Evolutionary conservation across 345 rosid genomes (phyloP), one percentile per base, ranked within the genome.

Genomic region (Dovyalis caffra): DNA sequence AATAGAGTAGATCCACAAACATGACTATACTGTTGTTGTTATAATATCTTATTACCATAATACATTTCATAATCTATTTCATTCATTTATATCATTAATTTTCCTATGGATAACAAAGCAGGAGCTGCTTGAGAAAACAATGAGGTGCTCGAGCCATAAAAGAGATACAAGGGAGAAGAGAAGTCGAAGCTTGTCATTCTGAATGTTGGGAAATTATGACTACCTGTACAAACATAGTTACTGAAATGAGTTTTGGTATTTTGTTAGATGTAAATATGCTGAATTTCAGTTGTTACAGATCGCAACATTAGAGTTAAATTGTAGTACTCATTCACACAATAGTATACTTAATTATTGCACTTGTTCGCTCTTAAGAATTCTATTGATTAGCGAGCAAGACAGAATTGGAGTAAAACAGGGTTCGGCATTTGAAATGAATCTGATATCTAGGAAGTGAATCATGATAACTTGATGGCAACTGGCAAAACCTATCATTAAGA

Each of bases 81-180:
- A 51, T 53, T 26, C 16, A 37, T 80, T 77, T 71, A 76, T 77
- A 67, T 23, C 37, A 29, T 62, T 35, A 12, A 9, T 43, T 14
- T 53, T 5, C n/a, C 47, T 35, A 32, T 43, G 47, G 47, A 12
- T 7, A 29, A 43, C n/a, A 26, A 47, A 47, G 40, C 72, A 49
- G 64, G 71, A 61, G 65, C 56, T 72, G 65, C 35, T 72, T 20
- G 38, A 60, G 35, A 37, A 57, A n/a, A 25, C 34, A 35, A 7
- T 35, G 10, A 40, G 31, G 21, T 8, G 12, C 57, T 57, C 5
- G 4, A 9, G 28, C 40, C 38, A 53, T n/a, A 37, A 20, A 69
- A 68, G 53, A 68, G 0, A 66, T 10, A 28, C 12, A 9, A 5
- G 2, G 31, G 5, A 16, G 25, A 69, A 29, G 51, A 68, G 26